Conservation (phyloP, 495 filamentous ascomycete genomes). For the Cercophora newfieldiana region DNA sequence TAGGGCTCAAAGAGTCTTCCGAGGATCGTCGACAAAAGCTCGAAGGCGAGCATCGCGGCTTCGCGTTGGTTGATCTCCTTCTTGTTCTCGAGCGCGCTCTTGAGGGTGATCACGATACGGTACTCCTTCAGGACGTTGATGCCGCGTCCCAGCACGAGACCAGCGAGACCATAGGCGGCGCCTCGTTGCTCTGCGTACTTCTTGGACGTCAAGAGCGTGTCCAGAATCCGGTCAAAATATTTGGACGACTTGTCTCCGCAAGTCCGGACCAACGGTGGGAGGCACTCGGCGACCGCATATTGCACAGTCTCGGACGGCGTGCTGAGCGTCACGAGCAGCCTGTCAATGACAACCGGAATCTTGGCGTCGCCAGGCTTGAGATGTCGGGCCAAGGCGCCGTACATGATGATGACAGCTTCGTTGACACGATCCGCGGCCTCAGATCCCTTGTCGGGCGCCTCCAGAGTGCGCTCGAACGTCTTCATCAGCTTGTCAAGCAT, state of each 20-base stretch:
- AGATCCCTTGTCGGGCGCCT: slow-evolving; percentile 75
- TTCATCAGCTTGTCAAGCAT: slow-evolving; percentile 90
- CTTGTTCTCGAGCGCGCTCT: slow-evolving; percentile 81
- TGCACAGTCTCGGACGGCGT: slow-evolving; percentile 98
- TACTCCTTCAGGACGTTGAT: slow-evolving; percentile 80
- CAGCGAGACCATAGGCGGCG: slow-evolving; percentile 92
- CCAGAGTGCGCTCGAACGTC: slow-evolving; percentile 80
- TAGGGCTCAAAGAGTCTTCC: slow-evolving; percentile 93
- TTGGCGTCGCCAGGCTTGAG: slow-evolving; percentile 78
- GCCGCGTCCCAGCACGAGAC: slow-evolving; percentile 82
- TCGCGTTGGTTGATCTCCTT: slow-evolving; percentile 87
- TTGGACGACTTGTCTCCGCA: slow-evolving; percentile 71
- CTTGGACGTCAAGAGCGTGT: slow-evolving; percentile 77
- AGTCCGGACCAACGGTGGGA: slow-evolving; percentile 83
- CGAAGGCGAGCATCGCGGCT: slow-evolving; percentile 85
- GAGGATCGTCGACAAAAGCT: slow-evolving; percentile 81
- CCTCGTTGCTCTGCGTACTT: slow-evolving; percentile 88
- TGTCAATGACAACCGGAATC: slow-evolving; percentile 79
- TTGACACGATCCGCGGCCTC: slow-evolving; percentile 82
- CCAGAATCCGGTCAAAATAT: slow-evolving; percentile 78
- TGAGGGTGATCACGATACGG: slow-evolving; percentile 78
- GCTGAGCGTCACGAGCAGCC: slow-evolving; percentile 79
- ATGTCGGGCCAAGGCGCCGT: slow-evolving; percentile 88
- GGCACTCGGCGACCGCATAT: slow-evolving; percentile 89
- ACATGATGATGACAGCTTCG: slow-evolving; percentile 95